Percentiles rank a stretch among this genome's conserved stretches.
Conservation (phyloP, 257 asterid species). For the Ballota nigra region DNA sequence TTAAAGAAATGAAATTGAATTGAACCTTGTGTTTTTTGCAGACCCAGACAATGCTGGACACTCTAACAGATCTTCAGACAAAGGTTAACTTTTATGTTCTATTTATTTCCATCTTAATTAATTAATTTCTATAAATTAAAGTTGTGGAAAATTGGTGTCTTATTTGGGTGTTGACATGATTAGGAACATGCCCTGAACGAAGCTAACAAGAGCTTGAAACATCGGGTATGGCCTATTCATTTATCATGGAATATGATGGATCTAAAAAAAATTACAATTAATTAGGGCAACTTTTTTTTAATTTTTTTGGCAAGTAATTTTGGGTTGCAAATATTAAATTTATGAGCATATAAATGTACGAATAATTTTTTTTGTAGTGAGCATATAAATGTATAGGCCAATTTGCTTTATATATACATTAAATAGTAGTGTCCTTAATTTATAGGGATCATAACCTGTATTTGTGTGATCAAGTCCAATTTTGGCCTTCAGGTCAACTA, state of each 20-base stretch:
- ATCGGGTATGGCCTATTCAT: conserved; percentile 57
- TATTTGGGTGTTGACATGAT: conserved; percentile 15
- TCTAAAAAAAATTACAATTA: neutral
- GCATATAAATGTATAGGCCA: too few relatives aligned
- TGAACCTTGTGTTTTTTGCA: conserved; percentile 29
- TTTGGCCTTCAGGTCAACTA: too few relatives aligned
- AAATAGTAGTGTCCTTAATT: too few relatives aligned
- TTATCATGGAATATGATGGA: neutral
- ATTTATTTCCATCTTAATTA: too few relatives aligned
- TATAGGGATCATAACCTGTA: too few relatives aligned
- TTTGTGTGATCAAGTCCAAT: too few relatives aligned
- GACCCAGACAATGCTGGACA: conserved; percentile 97
- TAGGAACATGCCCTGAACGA: conserved; percentile 94
- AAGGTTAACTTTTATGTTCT: conserved; percentile 43
- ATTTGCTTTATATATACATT: too few relatives aligned
- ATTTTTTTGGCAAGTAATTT: too few relatives aligned
- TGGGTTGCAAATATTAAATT: too few relatives aligned
- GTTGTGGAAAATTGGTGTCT: neutral
- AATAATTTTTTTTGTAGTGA: too few relatives aligned
- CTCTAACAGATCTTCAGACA: conserved; percentile 83
- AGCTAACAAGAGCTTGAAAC: conserved; percentile 84
- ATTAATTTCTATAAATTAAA: neutral
- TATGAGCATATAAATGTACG: too few relatives aligned
- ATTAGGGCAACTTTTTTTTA: too few relatives aligned
- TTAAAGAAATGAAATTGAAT: neutral